These are phyloP conservation scores for Aphanomyces cochlioides DNA, from an alignment of 352 stramenopile species.

Conservation along the genomic window DNA sequence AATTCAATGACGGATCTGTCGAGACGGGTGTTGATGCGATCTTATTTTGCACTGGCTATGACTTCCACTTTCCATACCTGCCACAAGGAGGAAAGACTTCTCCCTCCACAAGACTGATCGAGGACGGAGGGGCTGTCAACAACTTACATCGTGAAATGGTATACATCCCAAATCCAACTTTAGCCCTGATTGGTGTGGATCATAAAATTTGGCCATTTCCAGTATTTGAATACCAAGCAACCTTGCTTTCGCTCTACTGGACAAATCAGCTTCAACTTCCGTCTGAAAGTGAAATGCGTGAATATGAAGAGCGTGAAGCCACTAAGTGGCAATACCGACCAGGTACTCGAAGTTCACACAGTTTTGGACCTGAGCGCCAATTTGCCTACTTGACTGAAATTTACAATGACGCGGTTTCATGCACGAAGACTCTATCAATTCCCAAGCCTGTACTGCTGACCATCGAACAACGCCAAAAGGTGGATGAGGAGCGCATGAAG, in stretches of 20 bases:
- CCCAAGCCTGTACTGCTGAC: neutral
- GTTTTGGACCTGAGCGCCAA: conserved; percentile 5
- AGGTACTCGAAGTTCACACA: neutral
- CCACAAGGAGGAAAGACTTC: neutral
- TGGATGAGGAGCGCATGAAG: neutral
- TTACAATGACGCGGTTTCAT: neutral
- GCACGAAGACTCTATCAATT: neutral
- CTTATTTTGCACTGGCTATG: neutral
- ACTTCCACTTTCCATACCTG: neutral
- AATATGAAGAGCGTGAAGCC: neutral
- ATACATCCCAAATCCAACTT: conserved; percentile 12
- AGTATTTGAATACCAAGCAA: conserved; percentile 4
- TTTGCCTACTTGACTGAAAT: conserved; percentile 3
- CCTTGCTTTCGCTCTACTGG: neutral
- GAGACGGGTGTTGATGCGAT: neutral
- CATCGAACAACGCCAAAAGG: too few relatives aligned
- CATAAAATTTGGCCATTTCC: conserved; percentile 13
- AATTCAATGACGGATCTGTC: conserved; percentile 3
- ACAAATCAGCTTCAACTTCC: neutral
- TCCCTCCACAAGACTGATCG: neutral
- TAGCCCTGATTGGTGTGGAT: neutral
- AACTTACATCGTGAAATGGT: conserved; percentile 9
- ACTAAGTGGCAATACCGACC: neutral
- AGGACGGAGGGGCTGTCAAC: neutral
- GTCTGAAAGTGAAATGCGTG: neutral